A percentile compares a stretch with the other conserved stretches of the same genome.
Conservation (phyloP, 2,329 filamentous ascomycete species). For the Fusarium devonianum region DNA sequence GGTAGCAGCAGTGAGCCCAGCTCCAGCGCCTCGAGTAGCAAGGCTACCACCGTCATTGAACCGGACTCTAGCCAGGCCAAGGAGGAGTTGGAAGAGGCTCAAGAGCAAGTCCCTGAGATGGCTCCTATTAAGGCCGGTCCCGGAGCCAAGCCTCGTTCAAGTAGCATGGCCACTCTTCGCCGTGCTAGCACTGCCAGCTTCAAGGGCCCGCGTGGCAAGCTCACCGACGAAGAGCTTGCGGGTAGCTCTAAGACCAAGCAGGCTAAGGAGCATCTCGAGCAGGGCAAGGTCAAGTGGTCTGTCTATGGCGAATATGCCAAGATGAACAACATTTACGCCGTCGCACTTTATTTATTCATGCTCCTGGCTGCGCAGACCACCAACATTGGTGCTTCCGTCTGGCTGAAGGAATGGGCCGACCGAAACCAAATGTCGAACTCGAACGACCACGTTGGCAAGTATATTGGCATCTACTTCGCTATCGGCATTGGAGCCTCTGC, state of each 20-base stretch:
- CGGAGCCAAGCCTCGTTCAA: slow-evolving; percentile 63
- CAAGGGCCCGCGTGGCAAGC: slow-evolving; percentile 82
- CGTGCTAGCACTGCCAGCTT: slow-evolving; percentile 93
- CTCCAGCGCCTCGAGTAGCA: slow-evolving; percentile 57
- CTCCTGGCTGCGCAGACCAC: slow-evolving; percentile 82
- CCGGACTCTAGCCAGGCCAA: slow-evolving; percentile 62
- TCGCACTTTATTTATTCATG: slow-evolving; percentile 78
- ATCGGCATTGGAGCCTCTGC: slow-evolving; percentile 87
- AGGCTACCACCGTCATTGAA: slow-evolving; percentile 65
- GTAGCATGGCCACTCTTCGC: slow-evolving; percentile 82
- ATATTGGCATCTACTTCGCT: slow-evolving; percentile 93
- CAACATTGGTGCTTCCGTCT: slow-evolving; percentile 84
- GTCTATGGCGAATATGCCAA: slow-evolving; percentile 96
- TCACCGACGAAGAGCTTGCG: slow-evolving; percentile 82
- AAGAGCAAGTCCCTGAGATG: slow-evolving; percentile 78
- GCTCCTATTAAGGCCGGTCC: slow-evolving; percentile 72
- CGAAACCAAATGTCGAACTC: slow-evolving; percentile 70
- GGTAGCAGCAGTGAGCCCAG: slow-evolving; percentile 51
- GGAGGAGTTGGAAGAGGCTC: slow-evolving; percentile 76
- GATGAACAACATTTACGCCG: slow-evolving; percentile 87
- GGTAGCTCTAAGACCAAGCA: slow-evolving; percentile 79
- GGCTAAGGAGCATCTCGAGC: slow-evolving; percentile 85
- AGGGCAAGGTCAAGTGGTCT: slow-evolving; percentile 96
- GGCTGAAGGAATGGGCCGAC: slow-evolving; percentile 95
- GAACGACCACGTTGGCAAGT: slow-evolving; percentile 84